Evolutionary conservation across 1,139 yeast genomes (phyloP).

Genomic region (Lipomyces yarrowii): DNA sequence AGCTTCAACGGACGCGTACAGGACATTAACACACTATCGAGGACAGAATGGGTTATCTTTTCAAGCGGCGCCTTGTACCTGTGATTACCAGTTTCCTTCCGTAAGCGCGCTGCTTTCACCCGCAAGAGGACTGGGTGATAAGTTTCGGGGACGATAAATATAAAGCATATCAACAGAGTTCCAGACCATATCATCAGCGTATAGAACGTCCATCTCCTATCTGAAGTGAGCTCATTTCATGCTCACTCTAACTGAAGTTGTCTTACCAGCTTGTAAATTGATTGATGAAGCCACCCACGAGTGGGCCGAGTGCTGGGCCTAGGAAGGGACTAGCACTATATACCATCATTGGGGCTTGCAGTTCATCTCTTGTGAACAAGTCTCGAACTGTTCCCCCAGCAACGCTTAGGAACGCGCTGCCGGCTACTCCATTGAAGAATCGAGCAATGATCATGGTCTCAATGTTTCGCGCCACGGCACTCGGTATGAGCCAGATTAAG

Average conservation of each 20-base stretch:
- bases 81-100: conserved; percentile 62
- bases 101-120: conserved; percentile 57
- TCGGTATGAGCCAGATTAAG: conserved; percentile 62
- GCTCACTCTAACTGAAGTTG: background rate
- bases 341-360: conserved; percentile 70
- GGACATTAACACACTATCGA: conserved; percentile 42
- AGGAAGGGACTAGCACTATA: conserved; percentile 70
- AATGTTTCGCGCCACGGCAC: conserved; percentile 65
- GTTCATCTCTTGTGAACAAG: conserved; percentile 56
- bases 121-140: conserved; percentile 65
- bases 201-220: conserved; percentile 64
- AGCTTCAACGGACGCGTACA: conserved; percentile 58
- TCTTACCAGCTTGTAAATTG: conserved; percentile 38
- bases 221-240: background rate
- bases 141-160: conserved; percentile 67
- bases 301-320: conserved; percentile 76
- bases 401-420: conserved; percentile 69
- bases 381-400: conserved; percentile 80
- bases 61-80: conserved; percentile 58
- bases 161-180: conserved; percentile 51
- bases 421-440: conserved; percentile 66
- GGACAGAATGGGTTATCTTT: conserved; percentile 38
- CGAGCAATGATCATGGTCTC: conserved; percentile 66
- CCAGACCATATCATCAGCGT: conserved; percentile 69
- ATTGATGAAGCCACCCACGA: conserved; percentile 66